Evolutionary conservation across 345 rosid species (phyloP).

Genomic region (Limnanthes douglasii): DNA sequence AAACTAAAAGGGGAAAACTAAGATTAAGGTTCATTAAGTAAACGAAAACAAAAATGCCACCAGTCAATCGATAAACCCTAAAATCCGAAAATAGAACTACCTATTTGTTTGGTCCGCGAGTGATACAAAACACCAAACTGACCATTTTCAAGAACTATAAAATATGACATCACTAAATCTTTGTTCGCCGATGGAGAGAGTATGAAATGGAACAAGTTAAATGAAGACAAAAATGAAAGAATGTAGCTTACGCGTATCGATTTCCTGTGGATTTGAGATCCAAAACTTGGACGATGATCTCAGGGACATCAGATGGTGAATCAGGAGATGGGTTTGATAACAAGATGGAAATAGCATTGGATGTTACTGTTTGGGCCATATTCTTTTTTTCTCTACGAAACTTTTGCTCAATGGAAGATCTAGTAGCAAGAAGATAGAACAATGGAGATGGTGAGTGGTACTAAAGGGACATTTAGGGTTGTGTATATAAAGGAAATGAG

Average conservation of each 20-base stretch:
- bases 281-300: slow-evolving; percentile 56
- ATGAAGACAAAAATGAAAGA: background rate
- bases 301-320: slow-evolving; percentile 29
- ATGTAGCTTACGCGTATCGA: slow-evolving; percentile 40
- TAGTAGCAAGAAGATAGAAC: too few species aligned
- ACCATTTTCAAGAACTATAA: background rate
- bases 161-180: background rate
- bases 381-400: background rate
- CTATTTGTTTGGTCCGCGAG: background rate
- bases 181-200: too few species aligned
- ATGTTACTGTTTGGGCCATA: slow-evolving; percentile 38
- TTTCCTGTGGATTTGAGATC: slow-evolving; percentile 78
- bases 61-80: background rate
- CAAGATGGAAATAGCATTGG: slow-evolving; percentile 42
- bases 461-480: too few species aligned
- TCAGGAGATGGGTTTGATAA: slow-evolving; percentile 57
- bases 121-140: background rate
- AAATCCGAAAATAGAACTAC: background rate
- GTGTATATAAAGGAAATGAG: too few species aligned
- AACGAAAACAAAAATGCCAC: background rate
- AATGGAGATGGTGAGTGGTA: too few species aligned
- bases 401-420: too few species aligned
- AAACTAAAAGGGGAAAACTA: background rate
- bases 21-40: too few species aligned
- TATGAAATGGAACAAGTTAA: background rate